A percentile compares a stretch with the other conserved stretches of the same genome.
Conservation (phyloP, 768 basidiomycete genomes). For the Xerocomellus dryophilus region DNA sequence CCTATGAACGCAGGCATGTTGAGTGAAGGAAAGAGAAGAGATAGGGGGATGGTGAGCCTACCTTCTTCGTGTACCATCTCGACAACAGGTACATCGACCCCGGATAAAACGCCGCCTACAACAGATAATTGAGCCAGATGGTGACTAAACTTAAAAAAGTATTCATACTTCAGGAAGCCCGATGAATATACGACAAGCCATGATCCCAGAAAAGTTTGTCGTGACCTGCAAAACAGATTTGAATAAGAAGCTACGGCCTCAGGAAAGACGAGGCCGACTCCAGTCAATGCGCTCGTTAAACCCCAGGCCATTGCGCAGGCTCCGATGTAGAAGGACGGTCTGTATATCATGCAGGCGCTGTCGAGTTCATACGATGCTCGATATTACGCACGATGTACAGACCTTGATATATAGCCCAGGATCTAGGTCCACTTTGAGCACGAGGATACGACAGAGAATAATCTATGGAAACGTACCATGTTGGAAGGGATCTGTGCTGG, state of each 20-base stretch:
- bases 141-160: neutral
- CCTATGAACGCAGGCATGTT: constrained; percentile 33
- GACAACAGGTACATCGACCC: constrained; percentile 48
- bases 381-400: neutral
- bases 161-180: constrained; percentile 53
- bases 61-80: constrained; percentile 53
- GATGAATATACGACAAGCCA: constrained; percentile 58
- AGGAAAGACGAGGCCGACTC: constrained; percentile 35
- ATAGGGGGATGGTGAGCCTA: neutral
- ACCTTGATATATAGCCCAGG: constrained; percentile 54
- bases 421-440: constrained; percentile 35
- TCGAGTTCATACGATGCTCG: neutral
- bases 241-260: neutral
- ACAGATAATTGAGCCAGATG: neutral
- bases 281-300: constrained; percentile 58
- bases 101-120: constrained; percentile 61
- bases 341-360: constrained; percentile 17
- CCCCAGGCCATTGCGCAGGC: constrained; percentile 62
- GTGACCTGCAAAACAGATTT: constrained; percentile 42
- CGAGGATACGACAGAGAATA: no score
- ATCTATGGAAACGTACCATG: constrained; percentile 41
- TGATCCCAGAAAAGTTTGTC: constrained; percentile 49
- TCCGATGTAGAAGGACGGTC: constrained; percentile 63
- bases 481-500: constrained; percentile 67
- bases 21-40: neutral